A percentile compares a stretch with the other conserved stretches of the same genome.
These are phyloP conservation scores for Guillardia theta DNA, from an alignment of 78 protist species.

Conservation along the genomic window DNA sequence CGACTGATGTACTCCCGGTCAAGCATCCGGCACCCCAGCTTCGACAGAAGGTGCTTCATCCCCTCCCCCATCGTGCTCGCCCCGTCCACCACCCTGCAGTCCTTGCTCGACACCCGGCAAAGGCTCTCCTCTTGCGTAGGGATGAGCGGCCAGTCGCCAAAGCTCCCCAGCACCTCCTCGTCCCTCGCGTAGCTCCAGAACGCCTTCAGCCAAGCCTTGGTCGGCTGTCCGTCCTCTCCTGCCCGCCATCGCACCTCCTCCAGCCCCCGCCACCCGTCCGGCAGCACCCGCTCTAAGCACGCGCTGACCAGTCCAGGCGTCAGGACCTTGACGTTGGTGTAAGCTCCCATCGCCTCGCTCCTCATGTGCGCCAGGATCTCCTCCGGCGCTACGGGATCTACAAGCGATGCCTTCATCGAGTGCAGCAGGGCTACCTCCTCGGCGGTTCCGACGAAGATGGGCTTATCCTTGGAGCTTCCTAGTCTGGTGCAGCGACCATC, in stretches of 20 bases:
- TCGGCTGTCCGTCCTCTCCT: neutral
- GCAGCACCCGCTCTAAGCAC: neutral
- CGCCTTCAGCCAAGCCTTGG: neutral
- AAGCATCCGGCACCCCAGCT: neutral
- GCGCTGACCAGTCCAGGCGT: neutral
- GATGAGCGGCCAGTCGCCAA: neutral
- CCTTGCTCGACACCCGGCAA: neutral
- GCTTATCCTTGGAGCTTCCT: neutral
- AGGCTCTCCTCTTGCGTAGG: constrained; percentile 10
- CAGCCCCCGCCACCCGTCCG: neutral
- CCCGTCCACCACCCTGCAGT: neutral
- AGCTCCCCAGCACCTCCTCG: neutral
- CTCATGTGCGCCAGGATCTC: neutral
- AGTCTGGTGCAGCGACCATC: neutral
- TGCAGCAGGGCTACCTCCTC: neutral
- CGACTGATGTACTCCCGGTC: neutral
- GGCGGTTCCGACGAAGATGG: neutral
- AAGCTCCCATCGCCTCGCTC: neutral
- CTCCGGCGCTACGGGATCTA: neutral
- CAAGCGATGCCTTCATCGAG: neutral
- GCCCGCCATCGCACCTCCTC: neutral
- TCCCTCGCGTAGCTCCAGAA: neutral
- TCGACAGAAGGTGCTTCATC: neutral
- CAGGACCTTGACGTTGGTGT: neutral
- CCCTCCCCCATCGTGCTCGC: neutral